Base-by-base conservation (phyloP, 2,329 filamentous ascomycete genomes). In the Apiospora rasikravindrae region DNA sequence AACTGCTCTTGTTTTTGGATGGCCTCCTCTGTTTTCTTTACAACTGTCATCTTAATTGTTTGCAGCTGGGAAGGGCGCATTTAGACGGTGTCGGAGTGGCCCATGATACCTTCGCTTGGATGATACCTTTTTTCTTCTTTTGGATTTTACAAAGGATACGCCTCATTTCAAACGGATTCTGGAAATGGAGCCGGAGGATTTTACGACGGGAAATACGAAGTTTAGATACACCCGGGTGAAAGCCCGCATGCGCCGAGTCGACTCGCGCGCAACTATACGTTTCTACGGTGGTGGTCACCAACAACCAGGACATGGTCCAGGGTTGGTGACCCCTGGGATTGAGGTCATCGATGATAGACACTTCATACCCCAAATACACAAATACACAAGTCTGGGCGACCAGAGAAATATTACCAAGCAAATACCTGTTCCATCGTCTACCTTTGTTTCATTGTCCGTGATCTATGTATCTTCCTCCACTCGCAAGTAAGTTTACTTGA, bases 31-130 rank as follows among this genome's bases (percentile, higher is more conserved):
- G n/a, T 72, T 73, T 76, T 75, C 76, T 74, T 77, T 77, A 69
- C 45, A 44, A 47, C 69, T 72, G 72, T 71, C 71, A 74, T 74
- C 76, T 72, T 74, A 47, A 49, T 61, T 64, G 67, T 42, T 64
- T 67, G 64, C 53, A 45, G 67, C 42, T 47, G 22, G 45, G n/a
- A n/a, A n/a, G 33, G 67, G 74, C 73, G 73, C 73, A 47, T 64
- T 64, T 64, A 73, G 76, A 70, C 64, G 75, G 77, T 74, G 76
- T 61, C 75, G 74, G 76, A 72, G 74, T 72, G 71, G 75, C 73
- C 72, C 69, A 44, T 57, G 73, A 77, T 74, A 78, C 78, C 79
- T 78, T 80, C 77, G 77, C 76, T 80, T 78, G 78, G 78, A 80
- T 79, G 78, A 80, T 81, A 81, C 79, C 79, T 79, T 70, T 71